Evolutionary conservation across 139 green algal genomes (phyloP), one percentile per base, ranked within the genome.

Genomic region (Haematococcus sp.): DNA sequence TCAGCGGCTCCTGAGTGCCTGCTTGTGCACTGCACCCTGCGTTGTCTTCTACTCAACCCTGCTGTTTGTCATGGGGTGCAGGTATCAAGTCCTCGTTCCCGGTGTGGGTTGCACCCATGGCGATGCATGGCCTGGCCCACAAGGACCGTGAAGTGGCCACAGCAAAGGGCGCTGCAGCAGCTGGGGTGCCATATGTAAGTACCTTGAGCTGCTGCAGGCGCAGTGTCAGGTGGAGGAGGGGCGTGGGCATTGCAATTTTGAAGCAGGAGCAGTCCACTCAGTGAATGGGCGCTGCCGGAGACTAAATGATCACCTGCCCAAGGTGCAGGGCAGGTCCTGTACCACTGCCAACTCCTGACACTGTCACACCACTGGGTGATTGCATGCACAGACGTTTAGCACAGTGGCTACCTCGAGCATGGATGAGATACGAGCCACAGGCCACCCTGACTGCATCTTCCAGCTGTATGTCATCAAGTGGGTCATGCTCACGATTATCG

Each of bases 41-140:
- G 25, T 23, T 25, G 19, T 0, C 22, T n/a, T 58, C n/a, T n/a
- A n/a, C n/a, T n/a, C n/a, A n/a, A n/a, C n/a, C n/a, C n/a, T n/a
- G n/a, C n/a, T n/a, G n/a, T n/a, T n/a, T n/a, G n/a, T n/a, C n/a
- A n/a, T n/a, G n/a, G n/a, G n/a, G n/a, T n/a, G 40, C 79, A 92
- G 87, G 87, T 59, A 78, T 84, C 28, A 54, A 68, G 25, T 69
- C 86, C 11, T 60, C 44, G 23, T 79, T 88, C 51, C 92, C 92
- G 7, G 80, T 96, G 35, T 76, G 94, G 63, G 82, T 97, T 11
- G 92, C 92, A 1, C 92, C 92, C 23, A 96, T 95, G 83, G 92
- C 92, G 23, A 93, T 93, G 86, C 91, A 95, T 73, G 73, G 80
- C 32, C 86, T 97, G 84, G 88, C 86, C 15, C 75, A 95, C 67